Evolutionary conservation across 225 moss, liverwort and hornwort genomes (phyloP), one percentile per base, ranked within the genome.

Genomic region (Marchantia paleacea): DNA sequence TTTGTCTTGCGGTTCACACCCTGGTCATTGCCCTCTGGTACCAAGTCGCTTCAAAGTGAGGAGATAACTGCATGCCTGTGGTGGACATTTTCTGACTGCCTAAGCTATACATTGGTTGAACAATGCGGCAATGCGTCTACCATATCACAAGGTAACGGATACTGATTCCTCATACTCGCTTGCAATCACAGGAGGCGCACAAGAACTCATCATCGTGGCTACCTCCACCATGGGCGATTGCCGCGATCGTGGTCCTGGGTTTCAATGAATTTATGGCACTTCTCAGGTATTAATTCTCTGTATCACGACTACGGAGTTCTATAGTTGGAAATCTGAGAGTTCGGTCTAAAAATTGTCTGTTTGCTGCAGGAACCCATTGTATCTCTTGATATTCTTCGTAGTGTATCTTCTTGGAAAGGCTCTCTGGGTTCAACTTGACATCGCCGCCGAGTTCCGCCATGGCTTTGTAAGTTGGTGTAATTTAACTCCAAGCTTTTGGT

Each of bases 211-310:
- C 86, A 16, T 91, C 95, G 19, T 94, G 90, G 92, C 69, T 99
- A 75, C 99, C 99, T 48, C 99, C 99, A 67, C 90, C 91, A 3
- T 99, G 99, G 99, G 99, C 99, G 73, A 85, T 99, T 80, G 85
- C 81, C 20, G 95, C 99, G 4, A 99, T 99, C 72, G 75, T 92
- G 8, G 81, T 99, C 51, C 85, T 99, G 31, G 99, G 99, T 30
- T 95, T 99, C 69, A 99, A 99, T 54, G 99, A 99, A 68, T 94
- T 99, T 71, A 94, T 99, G 95, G 50, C 92, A 25, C 92, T 99
- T 11, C 92, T 99, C 65, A 88, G 84, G 84, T 85, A 73, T 28
- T 10, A 62, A 6, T 55, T 29, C 29, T 74, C 16, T 60, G 31
- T 76, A 61, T 75, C 24, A 73, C 25, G 16, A 29, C 26, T 24